Conservation (phyloP, 495 filamentous ascomycete genomes). For the Hyaloscypha variabilis region DNA sequence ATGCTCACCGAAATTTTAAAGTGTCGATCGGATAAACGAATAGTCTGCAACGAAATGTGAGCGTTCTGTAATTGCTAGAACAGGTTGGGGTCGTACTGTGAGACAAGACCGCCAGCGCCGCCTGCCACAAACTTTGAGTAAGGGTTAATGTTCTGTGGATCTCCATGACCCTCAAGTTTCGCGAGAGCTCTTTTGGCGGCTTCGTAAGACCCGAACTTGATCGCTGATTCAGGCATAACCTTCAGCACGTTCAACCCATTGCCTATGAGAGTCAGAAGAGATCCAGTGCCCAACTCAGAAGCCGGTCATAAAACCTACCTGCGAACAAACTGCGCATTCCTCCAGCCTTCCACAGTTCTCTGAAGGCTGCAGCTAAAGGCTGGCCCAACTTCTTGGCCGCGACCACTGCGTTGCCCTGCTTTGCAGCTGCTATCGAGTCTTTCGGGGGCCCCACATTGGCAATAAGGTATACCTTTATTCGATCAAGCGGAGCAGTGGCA, state of each 20-base stretch:
- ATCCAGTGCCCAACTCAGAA: neutral
- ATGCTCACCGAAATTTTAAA: conserved; percentile 71
- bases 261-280: conserved; percentile 57
- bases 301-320: conserved; percentile 57
- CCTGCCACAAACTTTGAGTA: conserved; percentile 88
- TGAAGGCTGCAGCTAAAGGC: conserved; percentile 71
- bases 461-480: conserved; percentile 96
- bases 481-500: conserved; percentile 92
- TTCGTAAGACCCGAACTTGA: conserved; percentile 97
- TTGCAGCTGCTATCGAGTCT: conserved; percentile 42
- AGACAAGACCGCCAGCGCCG: conserved; percentile 88
- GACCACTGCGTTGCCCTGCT: conserved; percentile 67
- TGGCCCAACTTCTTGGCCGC: conserved; percentile 67
- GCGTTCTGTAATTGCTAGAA: neutral
- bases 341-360: conserved; percentile 80
- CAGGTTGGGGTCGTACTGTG: conserved; percentile 64
- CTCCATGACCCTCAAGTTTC: conserved; percentile 82
- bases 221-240: conserved; percentile 97
- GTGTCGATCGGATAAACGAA: conserved; percentile 97
- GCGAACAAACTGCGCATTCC: conserved; percentile 94
- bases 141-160: conserved; percentile 74
- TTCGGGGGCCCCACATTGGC: conserved; percentile 73
- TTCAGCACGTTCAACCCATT: conserved; percentile 97
- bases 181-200: conserved; percentile 88
- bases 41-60: conserved; percentile 52